Base-by-base conservation (phyloP, 768 basidiomycete species). In the Thelephora ganbajun region DNA sequence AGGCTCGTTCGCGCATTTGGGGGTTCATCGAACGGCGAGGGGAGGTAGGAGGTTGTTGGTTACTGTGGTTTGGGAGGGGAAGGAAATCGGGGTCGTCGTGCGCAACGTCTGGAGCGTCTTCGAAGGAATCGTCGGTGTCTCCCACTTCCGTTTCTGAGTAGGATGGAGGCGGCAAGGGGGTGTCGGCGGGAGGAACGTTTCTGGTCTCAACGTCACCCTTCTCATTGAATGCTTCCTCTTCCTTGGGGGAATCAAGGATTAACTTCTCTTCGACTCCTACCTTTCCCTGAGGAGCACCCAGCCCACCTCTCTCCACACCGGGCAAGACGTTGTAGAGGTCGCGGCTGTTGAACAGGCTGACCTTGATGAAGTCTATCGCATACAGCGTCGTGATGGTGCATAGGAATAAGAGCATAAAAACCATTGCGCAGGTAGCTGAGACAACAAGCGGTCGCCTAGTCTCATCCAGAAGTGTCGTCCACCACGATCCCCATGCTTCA, bases 51-150 rank as follows among this genome's bases (percentile, higher is more conserved):
- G 46, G 49, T 39, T 33, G 48, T 51, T 43, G 51, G 46, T 39
- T 34, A 14, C 12, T 48, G 9, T 35, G 14, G 16, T 9, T 22
- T 34, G 53, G 53, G 44, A 73, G 62, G 5, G 71, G 68, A 12
- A 70, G 62, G 5, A 70, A 50, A 13, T 70, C 70, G 0, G 71
- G 71, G 50, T 73, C 71, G 6, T 65, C 61, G 50, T 59, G 59
- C 7, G 53, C 49, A 35, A 20, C 36, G 35, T 58, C 55, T 16
- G 43, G 50, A 12, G 59, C 56, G 37, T 60, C 57, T 47, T 55
- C 49, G 34, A 57, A 60, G 43, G 50, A 53, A 47, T 58, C 59
- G 47, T 52, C 48, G 2, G 49, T 14, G 7, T 52, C 52, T 16
- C 53, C 51, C n/a, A 9, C 26, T 30, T 23, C 14, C 43, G n/a